Base-by-base conservation (phyloP, 2,329 filamentous ascomycete species). In the Zasmidium angulare region DNA sequence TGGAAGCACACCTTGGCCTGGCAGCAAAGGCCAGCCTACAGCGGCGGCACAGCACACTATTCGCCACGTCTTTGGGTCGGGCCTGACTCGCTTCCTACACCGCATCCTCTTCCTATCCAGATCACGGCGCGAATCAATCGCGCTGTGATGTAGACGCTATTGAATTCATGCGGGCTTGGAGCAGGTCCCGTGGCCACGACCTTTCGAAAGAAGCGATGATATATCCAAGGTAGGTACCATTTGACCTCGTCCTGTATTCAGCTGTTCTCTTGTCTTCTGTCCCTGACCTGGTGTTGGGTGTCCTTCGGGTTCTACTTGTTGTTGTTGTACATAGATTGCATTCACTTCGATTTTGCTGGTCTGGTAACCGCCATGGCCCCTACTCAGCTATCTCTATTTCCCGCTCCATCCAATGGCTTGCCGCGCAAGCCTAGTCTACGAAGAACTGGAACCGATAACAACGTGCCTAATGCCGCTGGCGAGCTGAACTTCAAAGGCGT, bases 401-500 rank as follows among this genome's bases (percentile, higher is more conserved):
- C 65, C 24, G 53, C 60, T 43, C 55, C 61, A 24, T 50, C 54
- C 21, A 50, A 58, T 51, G 52, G 56, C 50, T 23, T 63, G 56
- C 49, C 63, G 46, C 59, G 59, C n/a, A 60, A 60, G 40, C 26
- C 53, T 19, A 63, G 63, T 48, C 23, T 65, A 24, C 62, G 56
- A 46, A 61, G 56, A 43, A 26, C 26, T 20, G 26, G 53, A 49
- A 61, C 46, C 20, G 53, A 61, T n/a, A n/a, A n/a, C 50, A 61
- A 61, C 20, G 36, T 40, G 14, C 50, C 58, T 10, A 55, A 56
- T 26, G 46, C 51, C 17, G 46, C 59, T 23, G 55, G 56, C 53
- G 59, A 65, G 50, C 23, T 65, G 46, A 66, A 65, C 36, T 57
- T 71, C n/a, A 66, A 64, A 59, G 69, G 69, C 26, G 64, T 72